Evolutionary conservation across 148 eudicot genomes (phyloP), one percentile per base, ranked within the genome.

Genomic region (Rhododendron vialii): DNA sequence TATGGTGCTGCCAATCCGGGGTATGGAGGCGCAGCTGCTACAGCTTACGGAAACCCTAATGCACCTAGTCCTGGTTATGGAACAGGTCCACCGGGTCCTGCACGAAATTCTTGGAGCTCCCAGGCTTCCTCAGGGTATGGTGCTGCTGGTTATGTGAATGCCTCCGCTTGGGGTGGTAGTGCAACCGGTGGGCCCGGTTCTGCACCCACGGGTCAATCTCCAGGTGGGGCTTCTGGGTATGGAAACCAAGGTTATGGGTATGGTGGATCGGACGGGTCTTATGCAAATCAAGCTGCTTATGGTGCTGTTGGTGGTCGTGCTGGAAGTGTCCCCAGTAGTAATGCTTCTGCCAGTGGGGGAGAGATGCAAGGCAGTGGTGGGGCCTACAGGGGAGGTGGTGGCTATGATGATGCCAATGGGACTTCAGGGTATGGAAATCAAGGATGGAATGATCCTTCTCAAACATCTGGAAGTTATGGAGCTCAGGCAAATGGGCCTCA

Each of bases 221-320:
- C 94, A 35, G 88, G 89, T 55, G 94, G 89, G 17, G 91, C 92
- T 36, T 86, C 94, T 71, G 98, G 95, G n/a, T 95, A 94, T 84
- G 98, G 97, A 45, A 92, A 65, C 85, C 99, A 96, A 85, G 94
- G 92, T 86, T 95, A 95, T 90, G 98, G 95, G 30, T 95, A 95
- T 90, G 95, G 94, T 80, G 94, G 95, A 69, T 78, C 43, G 79
- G 98, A 92, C 51, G 98, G 92, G 3, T 88, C 89, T 59, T 92
- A 94, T 83, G 92, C 91, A 24, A 91, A 85, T 87, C 93, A 85
- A 83, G 88, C 89, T 87, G 90, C 82, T 24, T 92, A 91, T 86
- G 93, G 92, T 43, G 88, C 89, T 81, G 85, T 84, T 73, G 92
- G 91, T 2, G 85, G 93, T 65, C 91, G 92, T 77, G 71, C 89